phyloP scores from a whole-genome alignment of 768 basidiomycete species.

The Paxillus rubicundulus region DNA sequence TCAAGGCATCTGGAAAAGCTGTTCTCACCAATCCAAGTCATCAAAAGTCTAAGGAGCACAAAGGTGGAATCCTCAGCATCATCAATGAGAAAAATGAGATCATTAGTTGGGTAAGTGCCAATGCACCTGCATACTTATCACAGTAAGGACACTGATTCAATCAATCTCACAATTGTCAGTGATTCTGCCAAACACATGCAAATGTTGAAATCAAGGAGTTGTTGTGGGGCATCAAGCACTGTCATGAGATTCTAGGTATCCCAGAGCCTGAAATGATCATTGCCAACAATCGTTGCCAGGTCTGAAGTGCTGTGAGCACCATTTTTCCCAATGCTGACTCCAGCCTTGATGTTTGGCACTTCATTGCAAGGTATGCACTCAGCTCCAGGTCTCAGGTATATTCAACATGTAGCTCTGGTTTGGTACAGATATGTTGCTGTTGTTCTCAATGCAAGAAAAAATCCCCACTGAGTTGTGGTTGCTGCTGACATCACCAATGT shows the following conservation, averaged over 20 bases:
- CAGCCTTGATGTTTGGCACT: slow-evolving; percentile 19
- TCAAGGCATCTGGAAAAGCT: slow-evolving; percentile 16
- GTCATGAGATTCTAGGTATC: slow-evolving; percentile 4
- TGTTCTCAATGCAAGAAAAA: slow-evolving; percentile 10
- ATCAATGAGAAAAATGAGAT: slow-evolving; percentile 17
- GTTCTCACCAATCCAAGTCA: neutral
- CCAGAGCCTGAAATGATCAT: slow-evolving; percentile 13
- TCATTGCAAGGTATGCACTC: slow-evolving; percentile 12
- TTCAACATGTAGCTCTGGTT: neutral
- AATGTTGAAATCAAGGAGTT: slow-evolving; percentile 14
- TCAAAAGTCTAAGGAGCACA: neutral
- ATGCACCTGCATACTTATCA: neutral
- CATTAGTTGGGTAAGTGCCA: slow-evolving; percentile 10
- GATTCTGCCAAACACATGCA: slow-evolving; percentile 12
- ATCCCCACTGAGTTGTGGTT: neutral
- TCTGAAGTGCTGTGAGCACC: slow-evolving; percentile 1
- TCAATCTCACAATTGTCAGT: neutral
- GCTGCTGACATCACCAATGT: slow-evolving; percentile 9
- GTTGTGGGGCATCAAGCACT: slow-evolving; percentile 8
- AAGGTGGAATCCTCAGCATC: slow-evolving; percentile 14
- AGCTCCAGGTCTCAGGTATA: neutral
- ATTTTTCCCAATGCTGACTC: slow-evolving; percentile 1
- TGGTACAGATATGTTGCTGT: slow-evolving; percentile 8
- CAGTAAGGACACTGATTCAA: neutral
- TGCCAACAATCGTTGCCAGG: slow-evolving; percentile 23